Conservation (phyloP, 2,329 filamentous ascomycete genomes). For the Colletotrichum truncatum region DNA sequence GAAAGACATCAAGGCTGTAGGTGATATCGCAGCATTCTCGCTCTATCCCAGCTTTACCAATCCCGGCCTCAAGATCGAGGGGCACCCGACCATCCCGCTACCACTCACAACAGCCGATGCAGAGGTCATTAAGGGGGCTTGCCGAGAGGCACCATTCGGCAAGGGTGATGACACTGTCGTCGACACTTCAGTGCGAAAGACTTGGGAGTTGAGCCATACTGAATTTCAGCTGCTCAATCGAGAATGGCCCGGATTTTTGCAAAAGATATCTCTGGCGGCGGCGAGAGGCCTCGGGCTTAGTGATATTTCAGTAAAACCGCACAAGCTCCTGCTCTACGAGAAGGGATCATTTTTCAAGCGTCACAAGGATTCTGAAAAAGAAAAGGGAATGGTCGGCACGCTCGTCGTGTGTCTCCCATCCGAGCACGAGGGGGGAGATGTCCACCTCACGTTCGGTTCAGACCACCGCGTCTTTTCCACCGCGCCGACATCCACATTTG, state of each 20-base stretch:
- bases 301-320: constrained; percentile 40
- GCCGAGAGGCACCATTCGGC: constrained; percentile 44
- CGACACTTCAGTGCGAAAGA: constrained; percentile 47
- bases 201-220: constrained; percentile 46
- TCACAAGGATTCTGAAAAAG: constrained; percentile 55
- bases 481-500: constrained; percentile 38
- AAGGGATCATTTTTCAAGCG: constrained; percentile 55
- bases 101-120: constrained; percentile 38
- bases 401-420: constrained; percentile 56
- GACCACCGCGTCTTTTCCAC: constrained; percentile 42
- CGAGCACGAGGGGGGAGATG: constrained; percentile 51
- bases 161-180: constrained; percentile 47
- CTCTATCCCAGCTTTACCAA: constrained; percentile 31
- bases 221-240: constrained; percentile 48
- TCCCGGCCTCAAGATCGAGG: constrained; percentile 37
- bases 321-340: constrained; percentile 57
- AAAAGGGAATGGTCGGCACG: constrained; percentile 55
- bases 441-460: constrained; percentile 46
- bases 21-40: constrained; percentile 30
- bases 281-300: constrained; percentile 39
- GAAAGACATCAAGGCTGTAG: constrained; percentile 26
- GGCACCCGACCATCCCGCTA: constrained; percentile 34
- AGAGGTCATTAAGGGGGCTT: constrained; percentile 34
- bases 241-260: constrained; percentile 42
- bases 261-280: constrained; percentile 15